Conservation (phyloP, 2,329 filamentous ascomycete species). For the Amauroascus niger region DNA sequence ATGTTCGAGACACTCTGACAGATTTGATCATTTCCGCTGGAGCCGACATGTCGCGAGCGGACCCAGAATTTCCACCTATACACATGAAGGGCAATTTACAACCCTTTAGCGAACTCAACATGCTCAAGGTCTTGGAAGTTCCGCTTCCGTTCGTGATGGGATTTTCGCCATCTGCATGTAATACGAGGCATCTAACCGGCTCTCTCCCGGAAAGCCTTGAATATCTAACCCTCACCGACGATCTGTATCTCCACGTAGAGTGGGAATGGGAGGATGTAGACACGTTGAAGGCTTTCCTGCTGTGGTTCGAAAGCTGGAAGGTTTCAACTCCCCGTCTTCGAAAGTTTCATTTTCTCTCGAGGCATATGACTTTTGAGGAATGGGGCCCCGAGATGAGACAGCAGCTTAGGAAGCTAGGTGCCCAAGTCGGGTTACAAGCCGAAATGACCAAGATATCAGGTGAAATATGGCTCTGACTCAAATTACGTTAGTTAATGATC, state of each 20-base stretch:
- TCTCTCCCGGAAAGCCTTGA: slow-evolving; percentile 18
- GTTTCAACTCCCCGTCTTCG: slow-evolving; percentile 14
- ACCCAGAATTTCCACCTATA: neutral
- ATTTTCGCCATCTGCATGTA: slow-evolving; percentile 6
- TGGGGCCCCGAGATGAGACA: slow-evolving; percentile 6
- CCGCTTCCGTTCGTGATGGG: slow-evolving; percentile 15
- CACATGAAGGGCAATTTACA: slow-evolving; percentile 1
- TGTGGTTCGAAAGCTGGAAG: slow-evolving; percentile 17
- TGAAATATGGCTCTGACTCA: no score
- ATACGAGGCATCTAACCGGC: slow-evolving; percentile 1
- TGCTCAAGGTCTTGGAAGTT: slow-evolving; percentile 14
- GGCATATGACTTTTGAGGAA: neutral
- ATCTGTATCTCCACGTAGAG: slow-evolving; percentile 13
- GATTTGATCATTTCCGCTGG: slow-evolving; percentile 17
- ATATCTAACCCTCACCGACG: slow-evolving; percentile 16
- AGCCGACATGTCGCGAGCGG: neutral
- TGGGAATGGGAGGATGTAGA: slow-evolving; percentile 1
- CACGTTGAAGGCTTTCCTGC: slow-evolving; percentile 10
- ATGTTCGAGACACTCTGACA: slow-evolving; percentile 17
- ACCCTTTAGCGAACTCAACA: slow-evolving; percentile 7
- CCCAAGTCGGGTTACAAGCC: slow-evolving; percentile 6
- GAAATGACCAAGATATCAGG: neutral
- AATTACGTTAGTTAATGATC: no score
- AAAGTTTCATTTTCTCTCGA: slow-evolving; percentile 9
- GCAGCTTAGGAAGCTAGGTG: slow-evolving; percentile 5